phyloP scores from a whole-genome alignment of 352 stramenopile genomes.

The Globisporangium lucens region DNA sequence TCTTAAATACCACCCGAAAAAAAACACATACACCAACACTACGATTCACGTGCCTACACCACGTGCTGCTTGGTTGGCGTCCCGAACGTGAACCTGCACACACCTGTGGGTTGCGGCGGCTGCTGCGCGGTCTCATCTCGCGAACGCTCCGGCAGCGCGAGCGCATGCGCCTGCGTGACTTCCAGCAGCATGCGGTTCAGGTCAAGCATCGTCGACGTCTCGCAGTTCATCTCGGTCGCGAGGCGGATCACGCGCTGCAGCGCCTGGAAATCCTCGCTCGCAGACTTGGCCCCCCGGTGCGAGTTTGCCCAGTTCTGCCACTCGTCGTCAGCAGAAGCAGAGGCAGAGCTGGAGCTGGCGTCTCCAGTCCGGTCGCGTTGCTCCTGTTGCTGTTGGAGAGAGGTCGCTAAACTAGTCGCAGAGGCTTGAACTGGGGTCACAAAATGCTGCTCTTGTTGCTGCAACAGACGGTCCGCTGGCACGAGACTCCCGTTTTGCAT shows the following conservation, averaged over 20 bases:
- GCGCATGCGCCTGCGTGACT: slow-evolving; percentile 24
- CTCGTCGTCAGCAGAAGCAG: slow-evolving; percentile 30
- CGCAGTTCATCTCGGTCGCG: slow-evolving; percentile 62
- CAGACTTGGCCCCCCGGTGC: slow-evolving; percentile 28
- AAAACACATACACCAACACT: not conserved
- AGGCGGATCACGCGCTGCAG: slow-evolving; percentile 63
- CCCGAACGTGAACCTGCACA: slow-evolving; percentile 61
- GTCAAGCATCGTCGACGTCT: slow-evolving; percentile 46
- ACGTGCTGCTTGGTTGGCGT: slow-evolving; percentile 28
- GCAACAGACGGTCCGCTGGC: not conserved
- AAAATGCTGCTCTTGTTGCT: not conserved
- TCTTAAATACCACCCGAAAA: not conserved
- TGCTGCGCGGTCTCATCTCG: slow-evolving; percentile 20
- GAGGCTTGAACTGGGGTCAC: not conserved
- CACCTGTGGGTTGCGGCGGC: slow-evolving; percentile 27
- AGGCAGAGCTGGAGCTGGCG: not conserved
- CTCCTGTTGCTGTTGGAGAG: not conserved
- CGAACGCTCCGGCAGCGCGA: slow-evolving; percentile 3
- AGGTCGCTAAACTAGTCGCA: not conserved
- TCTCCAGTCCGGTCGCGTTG: not conserved
- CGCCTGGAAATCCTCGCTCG: slow-evolving; percentile 45
- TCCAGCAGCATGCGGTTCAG: slow-evolving; percentile 54
- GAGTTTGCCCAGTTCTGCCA: slow-evolving; percentile 49
- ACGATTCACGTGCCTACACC: slow-evolving; percentile 14
- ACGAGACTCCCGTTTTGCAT: not conserved